Evolutionary conservation across 108 stramenopile species (phyloP).

Genomic region (Cyclotella sp.): DNA sequence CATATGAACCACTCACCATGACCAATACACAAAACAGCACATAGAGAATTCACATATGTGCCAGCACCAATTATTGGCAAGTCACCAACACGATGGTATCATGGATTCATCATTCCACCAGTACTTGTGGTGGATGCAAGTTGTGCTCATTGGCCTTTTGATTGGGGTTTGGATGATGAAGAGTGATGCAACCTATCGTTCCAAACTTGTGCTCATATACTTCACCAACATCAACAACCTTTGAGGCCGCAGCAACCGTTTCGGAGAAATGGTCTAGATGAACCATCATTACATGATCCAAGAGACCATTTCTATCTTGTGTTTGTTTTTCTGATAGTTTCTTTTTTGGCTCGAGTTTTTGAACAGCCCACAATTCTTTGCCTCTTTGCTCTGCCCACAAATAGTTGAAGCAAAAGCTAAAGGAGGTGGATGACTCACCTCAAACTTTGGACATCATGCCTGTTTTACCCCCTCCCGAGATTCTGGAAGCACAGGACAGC

Average conservation of each 20-base stretch:
- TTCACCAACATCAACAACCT: not conserved
- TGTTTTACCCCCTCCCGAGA: too few species aligned
- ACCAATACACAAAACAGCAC: conserved; percentile 46
- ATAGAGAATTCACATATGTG: conserved; percentile 41
- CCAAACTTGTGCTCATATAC: conserved; percentile 36
- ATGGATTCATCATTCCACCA: conserved; percentile 46
- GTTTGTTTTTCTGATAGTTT: not conserved
- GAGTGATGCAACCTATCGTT: conserved; percentile 44
- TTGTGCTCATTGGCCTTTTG: not conserved
- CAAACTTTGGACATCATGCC: too few species aligned
- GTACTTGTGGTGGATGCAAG: conserved; percentile 50
- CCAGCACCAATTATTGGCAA: too few species aligned
- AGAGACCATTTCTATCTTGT: too few species aligned
- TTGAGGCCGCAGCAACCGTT: not conserved
- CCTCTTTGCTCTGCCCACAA: conserved; percentile 42
- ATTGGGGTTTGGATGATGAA: not conserved
- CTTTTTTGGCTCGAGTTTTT: conserved; percentile 17
- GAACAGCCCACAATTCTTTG: conserved; percentile 19
- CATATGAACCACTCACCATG: conserved; percentile 49
- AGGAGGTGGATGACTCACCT: too few species aligned
- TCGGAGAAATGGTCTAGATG: conserved; percentile 35
- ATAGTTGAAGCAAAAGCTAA: too few species aligned
- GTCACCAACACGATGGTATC: conserved; percentile 38
- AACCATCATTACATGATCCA: conserved; percentile 24
- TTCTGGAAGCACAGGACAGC: too few species aligned